A percentile compares a stretch with the other conserved stretches of the same genome.
phyloP scores from a whole-genome alignment of 129 eudicot genomes.

The Helichrysum umbraculigerum region DNA sequence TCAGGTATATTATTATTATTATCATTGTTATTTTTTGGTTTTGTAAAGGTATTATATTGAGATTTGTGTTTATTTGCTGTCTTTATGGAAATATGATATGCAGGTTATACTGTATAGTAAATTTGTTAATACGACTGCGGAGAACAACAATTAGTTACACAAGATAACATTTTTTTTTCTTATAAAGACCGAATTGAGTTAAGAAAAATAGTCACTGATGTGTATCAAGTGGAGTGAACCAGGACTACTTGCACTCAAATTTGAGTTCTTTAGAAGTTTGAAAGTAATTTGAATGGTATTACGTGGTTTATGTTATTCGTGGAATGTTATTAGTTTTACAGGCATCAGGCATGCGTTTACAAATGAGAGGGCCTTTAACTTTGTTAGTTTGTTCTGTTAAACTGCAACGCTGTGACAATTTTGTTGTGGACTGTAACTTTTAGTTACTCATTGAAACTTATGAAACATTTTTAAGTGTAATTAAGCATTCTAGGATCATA shows the following conservation, averaged over 20 bases:
- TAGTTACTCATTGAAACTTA: conserved; percentile 11
- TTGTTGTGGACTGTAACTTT: conserved; percentile 1
- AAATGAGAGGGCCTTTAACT: neutral
- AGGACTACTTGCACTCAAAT: no score
- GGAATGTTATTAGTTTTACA: neutral
- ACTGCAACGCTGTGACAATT: conserved; percentile 9
- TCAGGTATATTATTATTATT: neutral
- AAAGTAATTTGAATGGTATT: neutral
- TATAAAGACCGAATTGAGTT: neutral
- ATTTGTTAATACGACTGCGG: neutral
- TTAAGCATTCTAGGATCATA: conserved; percentile 8
- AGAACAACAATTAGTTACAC: neutral
- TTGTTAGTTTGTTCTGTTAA: conserved; percentile 20
- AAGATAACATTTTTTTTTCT: neutral
- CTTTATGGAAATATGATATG: conserved; percentile 12
- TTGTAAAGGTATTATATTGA: neutral
- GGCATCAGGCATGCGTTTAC: neutral
- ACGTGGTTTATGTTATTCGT: neutral
- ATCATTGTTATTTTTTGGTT: neutral
- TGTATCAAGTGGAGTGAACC: neutral
- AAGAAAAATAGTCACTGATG: conserved; percentile 1
- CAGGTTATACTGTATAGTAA: neutral
- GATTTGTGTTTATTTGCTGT: conserved; percentile 16
- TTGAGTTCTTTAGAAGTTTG: neutral
- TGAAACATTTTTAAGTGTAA: conserved; percentile 2